Conservation (phyloP, 768 basidiomycete genomes). For the Calocera viscosa region DNA sequence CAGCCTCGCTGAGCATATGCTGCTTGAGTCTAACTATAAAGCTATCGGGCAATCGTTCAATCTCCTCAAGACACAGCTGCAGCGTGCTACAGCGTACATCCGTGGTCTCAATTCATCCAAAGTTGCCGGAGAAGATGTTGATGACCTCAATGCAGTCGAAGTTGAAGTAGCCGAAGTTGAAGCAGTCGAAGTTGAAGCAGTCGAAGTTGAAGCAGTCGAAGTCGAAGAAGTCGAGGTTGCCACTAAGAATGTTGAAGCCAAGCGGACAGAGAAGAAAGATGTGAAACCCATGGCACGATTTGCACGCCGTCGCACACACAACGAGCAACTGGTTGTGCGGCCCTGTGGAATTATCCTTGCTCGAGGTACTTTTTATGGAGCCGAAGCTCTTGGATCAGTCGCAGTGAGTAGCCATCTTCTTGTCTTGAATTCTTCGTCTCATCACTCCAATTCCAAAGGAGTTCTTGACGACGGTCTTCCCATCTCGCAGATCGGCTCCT, state of each 20-base stretch:
- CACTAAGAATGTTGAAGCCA: neutral
- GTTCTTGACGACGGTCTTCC: neutral
- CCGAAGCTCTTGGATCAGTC: neutral
- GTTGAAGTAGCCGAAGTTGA: neutral
- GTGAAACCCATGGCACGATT: neutral
- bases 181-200: neutral
- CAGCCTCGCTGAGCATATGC: constrained; percentile 18
- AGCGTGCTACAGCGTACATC: neutral
- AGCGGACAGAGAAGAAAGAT: neutral
- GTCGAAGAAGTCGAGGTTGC: neutral
- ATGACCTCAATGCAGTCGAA: too few species aligned
- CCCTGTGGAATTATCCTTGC: constrained; percentile 9
- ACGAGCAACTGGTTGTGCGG: constrained; percentile 9
- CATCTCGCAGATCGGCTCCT: neutral
- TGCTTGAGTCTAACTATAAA: constrained; percentile 9
- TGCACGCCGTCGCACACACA: constrained; percentile 1
- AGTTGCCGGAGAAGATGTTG: constrained; percentile 14
- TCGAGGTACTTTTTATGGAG: constrained; percentile 2
- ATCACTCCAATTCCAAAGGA: neutral
- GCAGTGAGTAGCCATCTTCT: neutral
- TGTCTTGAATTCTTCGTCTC: neutral
- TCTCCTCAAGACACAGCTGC: neutral
- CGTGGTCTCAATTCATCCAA: constrained; percentile 22
- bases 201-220: neutral
- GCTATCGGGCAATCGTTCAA: constrained; percentile 14